These are phyloP conservation scores for Phytophthora sansomeana DNA, from an alignment of 352 stramenopile species.

Conservation along the genomic window DNA sequence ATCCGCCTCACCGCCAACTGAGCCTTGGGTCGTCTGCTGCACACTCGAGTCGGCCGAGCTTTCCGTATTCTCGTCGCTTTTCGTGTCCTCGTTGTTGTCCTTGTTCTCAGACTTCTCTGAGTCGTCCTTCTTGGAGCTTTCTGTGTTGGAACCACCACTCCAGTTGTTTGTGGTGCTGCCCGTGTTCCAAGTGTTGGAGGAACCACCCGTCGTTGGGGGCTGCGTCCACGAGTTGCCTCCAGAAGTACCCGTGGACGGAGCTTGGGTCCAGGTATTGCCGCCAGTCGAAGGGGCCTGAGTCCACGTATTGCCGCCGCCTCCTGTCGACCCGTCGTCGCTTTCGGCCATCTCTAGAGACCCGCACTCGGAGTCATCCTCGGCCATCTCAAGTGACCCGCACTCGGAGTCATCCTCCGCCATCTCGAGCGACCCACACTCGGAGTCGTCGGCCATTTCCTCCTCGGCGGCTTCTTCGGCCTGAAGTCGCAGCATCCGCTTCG, in stretches of 20 bases:
- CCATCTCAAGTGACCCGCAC: constrained; percentile 26
- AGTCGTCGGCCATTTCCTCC: constrained; percentile 35
- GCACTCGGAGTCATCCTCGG: constrained; percentile 27
- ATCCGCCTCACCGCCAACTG: not conserved
- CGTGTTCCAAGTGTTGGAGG: not conserved
- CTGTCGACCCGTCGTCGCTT: not conserved
- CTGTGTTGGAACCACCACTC: not conserved
- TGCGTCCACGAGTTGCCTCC: constrained; percentile 17
- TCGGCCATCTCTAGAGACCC: constrained; percentile 34
- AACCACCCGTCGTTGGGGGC: not conserved
- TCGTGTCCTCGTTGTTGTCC: not conserved
- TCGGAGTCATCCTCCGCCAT: constrained; percentile 28
- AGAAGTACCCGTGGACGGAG: not conserved
- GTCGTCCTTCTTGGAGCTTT: not conserved
- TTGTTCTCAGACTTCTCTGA: constrained; percentile 1
- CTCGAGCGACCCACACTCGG: constrained; percentile 34
- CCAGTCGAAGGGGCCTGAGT: not conserved
- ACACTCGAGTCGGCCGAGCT: not conserved
- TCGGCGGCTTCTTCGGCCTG: constrained; percentile 25
- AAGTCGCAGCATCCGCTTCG: constrained; percentile 33
- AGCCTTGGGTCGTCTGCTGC: constrained; percentile 2
- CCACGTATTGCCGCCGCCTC: not conserved
- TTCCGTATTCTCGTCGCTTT: not conserved
- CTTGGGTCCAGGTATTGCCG: not conserved
- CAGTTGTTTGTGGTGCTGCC: not conserved